Base-by-base conservation (phyloP, 495 filamentous ascomycete species). In the Thermochaetoides thermophila region DNA sequence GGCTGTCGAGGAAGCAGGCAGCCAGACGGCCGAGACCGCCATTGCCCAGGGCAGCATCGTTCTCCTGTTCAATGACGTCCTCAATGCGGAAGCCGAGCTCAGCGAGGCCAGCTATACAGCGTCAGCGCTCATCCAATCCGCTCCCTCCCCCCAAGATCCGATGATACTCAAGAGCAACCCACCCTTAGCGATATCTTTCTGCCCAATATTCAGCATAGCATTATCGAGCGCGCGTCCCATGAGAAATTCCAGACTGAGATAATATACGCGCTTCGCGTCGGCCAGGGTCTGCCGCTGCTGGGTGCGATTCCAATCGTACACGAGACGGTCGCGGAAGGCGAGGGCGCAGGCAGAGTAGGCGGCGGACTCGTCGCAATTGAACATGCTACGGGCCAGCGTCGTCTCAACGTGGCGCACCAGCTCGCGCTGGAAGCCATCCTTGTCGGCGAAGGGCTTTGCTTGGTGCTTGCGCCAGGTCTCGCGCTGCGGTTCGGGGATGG, bases 201-300 rank as follows among this genome's bases (percentile, higher is more conserved):
- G 63, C 7, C 80, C 83, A 33, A 89, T 69, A 48, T 97, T 97
- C 35, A 97, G 71, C 82, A 97, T 95, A 19, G 91, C 85, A 76
- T 97, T 97, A 59, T 97, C 89, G 44, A 97, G 59, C 21, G 89
- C 79, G 45, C 89, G 66, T 16, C 89, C 89, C 89, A 97, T 97
- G 37, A 97, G 61, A 46, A 97, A 97, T 51, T 97, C 89, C 26
- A 97, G 71, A 19, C 84, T 93, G 26, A 97, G 67, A 54, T 97
- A 97, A 59, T 97, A 97, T 29, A 96, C 70, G 23, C 89, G 71
- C 68, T 97, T 97, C 55, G 76, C 76, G 46, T 94, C 91, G 17
- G 67, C 61, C 37, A 81, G 81, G 13, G 86, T 94, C 64, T 96
- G 89, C 33, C 78, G 76, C 59, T 97, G 89, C 55, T 96, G 91